These are phyloP conservation scores for Phialophora tarda DNA, from an alignment of 2,329 filamentous ascomycete species.

Conservation along the genomic window DNA sequence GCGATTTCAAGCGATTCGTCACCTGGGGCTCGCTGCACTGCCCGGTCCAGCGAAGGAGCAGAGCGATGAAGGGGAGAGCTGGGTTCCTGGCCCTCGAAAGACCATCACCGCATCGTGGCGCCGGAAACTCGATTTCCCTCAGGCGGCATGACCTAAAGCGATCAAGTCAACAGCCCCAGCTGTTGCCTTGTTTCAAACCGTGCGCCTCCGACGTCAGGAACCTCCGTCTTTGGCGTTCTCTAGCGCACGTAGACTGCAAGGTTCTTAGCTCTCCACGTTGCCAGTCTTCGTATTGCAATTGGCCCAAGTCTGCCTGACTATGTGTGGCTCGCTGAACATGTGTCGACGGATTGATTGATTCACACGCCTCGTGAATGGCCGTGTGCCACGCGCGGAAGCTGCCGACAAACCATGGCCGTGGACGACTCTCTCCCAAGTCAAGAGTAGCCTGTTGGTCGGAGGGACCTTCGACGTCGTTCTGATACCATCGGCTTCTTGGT, in stretches of 20 bases:
- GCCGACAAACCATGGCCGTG: slow-evolving; percentile 6
- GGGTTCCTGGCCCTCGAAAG: background rate
- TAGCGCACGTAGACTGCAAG: background rate
- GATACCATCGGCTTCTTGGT: slow-evolving; percentile 5
- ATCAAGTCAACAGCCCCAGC: background rate
- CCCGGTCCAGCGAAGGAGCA: background rate
- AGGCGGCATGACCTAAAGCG: background rate
- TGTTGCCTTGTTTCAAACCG: slow-evolving; percentile 10
- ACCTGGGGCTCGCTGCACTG: background rate
- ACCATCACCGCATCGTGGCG: background rate
- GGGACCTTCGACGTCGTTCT: background rate
- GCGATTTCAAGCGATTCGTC: background rate
- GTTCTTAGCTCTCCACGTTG: slow-evolving; percentile 8
- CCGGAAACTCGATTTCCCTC: slow-evolving; percentile 2
- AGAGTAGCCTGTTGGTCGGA: background rate
- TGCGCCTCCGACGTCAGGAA: background rate
- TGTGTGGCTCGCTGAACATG: background rate
- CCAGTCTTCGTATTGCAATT: background rate
- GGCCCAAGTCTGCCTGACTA: background rate
- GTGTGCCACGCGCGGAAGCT: slow-evolving; percentile 17
- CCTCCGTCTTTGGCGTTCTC: background rate
- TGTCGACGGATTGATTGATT: background rate
- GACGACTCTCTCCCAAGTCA: background rate
- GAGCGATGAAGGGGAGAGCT: background rate
- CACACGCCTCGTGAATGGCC: slow-evolving; percentile 2